Evolutionary conservation across 495 filamentous ascomycete genomes (phyloP).

Genomic region (Penicillium parvum): DNA sequence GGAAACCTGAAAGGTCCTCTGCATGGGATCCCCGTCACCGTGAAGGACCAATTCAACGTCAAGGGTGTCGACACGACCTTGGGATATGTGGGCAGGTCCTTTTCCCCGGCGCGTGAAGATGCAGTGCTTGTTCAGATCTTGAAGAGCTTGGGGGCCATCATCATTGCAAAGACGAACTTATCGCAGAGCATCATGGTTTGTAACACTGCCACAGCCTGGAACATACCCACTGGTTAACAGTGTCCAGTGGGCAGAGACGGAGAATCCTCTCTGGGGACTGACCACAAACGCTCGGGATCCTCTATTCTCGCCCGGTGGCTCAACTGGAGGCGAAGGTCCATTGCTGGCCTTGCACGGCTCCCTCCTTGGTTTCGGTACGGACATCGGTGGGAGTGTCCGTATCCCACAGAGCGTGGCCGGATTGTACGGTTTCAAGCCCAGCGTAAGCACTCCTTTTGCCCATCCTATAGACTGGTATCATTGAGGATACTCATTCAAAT

Average conservation of each 20-base stretch:
- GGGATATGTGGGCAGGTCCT: constrained; percentile 53
- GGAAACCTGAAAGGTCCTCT: constrained; percentile 53
- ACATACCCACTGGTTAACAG: not conserved
- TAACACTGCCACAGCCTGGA: constrained; percentile 7
- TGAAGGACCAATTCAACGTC: constrained; percentile 67
- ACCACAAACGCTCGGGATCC: constrained; percentile 48
- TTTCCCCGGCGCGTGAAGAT: constrained; percentile 47
- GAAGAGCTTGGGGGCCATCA: constrained; percentile 46
- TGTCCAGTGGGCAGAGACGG: constrained; percentile 45
- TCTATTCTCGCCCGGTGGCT: constrained; percentile 51
- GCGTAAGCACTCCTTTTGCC: constrained; percentile 25
- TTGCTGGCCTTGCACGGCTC: constrained; percentile 57
- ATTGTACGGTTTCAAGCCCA: constrained; percentile 55
- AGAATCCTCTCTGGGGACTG: constrained; percentile 52
- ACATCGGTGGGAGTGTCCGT: constrained; percentile 58
- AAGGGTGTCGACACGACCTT: constrained; percentile 54
- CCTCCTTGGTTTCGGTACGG: constrained; percentile 61
- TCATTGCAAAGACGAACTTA: constrained; percentile 59
- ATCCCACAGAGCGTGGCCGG: constrained; percentile 53
- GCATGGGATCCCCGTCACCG: constrained; percentile 59
- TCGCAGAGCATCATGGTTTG: constrained; percentile 51
- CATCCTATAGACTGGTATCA: not conserved
- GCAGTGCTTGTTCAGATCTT: constrained; percentile 45
- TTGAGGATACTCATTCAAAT: not conserved
- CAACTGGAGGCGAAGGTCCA: constrained; percentile 60